Base-by-base conservation (phyloP, 768 basidiomycete genomes). In the Strobilomyces confusus region DNA sequence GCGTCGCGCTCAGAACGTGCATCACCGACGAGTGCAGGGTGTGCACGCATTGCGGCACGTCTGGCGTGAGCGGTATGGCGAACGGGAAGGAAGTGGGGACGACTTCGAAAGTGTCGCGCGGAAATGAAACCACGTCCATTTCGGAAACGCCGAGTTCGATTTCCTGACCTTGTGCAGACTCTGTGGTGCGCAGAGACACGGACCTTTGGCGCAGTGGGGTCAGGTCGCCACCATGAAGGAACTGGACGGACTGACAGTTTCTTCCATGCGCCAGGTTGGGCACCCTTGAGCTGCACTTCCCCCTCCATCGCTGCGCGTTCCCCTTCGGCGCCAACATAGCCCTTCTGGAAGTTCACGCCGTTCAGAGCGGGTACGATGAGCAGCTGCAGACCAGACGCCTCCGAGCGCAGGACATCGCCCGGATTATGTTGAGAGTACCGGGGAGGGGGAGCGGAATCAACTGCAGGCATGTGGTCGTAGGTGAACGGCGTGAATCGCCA, bases 251-350 rank as follows among this genome's bases (percentile, higher is more conserved):
- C 90, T 76, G 70, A 90, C 91, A 91, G 73, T 74, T 82, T 82
- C 51, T 72, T 69, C 83, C 86, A 89, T 58, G 73, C 77, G 49
- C 73, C 75, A 49, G 75, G 72, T 52, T 79, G 77, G 33, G 77
- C 76, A 51, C 81, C 86, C 70, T 93, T 94, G 59, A 93, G 75
- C 66, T 93, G 92, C 17, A 94, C 76, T 65, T 93, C 92, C 44
- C 92, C 92, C 64, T 92, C 91, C 49, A 94, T 80, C 9, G 89
- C 86, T 14, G 91, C 89, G 54, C 77, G 79, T 69, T 92, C 91
- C 48, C 80, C 88, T 51, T 91, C 89, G 22, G 86, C 88, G 47
- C 92, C 92, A 9, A 94, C 75, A 66, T 80, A 90, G 12, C 92
- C 92, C 62, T 84, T 87, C 72, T 94, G 92, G 63, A 94, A 95